These are phyloP conservation scores for Canariomyces notabilis DNA, from an alignment of 2,329 filamentous ascomycete species.

Conservation along the genomic window DNA sequence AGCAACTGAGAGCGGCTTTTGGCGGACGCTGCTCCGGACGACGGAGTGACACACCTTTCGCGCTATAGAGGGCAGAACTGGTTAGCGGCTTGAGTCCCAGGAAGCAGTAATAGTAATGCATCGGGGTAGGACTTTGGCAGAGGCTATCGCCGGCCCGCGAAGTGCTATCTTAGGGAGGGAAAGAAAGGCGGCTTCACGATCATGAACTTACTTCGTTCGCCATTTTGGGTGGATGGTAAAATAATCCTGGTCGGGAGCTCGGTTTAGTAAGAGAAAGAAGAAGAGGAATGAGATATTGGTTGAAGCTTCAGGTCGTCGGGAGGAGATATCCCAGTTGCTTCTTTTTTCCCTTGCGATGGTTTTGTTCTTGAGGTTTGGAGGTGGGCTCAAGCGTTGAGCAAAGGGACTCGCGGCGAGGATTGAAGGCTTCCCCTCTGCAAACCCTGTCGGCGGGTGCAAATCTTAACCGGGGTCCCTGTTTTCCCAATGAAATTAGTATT, in stretches of 20 bases:
- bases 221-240: constrained; percentile 24
- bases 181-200: not conserved
- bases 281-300: constrained; percentile 3
- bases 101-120: not conserved
- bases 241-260: constrained; percentile 7
- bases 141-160: constrained; percentile 7
- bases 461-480: constrained; percentile 20
- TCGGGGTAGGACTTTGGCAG: not conserved
- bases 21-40: not conserved
- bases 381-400: constrained; percentile 23
- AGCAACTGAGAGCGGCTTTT: constrained; percentile 13
- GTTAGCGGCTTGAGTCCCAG: constrained; percentile 23
- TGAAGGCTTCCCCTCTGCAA: constrained; percentile 21
- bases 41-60: constrained; percentile 28
- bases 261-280: constrained; percentile 5
- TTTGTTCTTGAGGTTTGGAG: constrained; percentile 20
- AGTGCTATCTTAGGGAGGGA: constrained; percentile 10
- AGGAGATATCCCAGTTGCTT: constrained; percentile 14
- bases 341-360: constrained; percentile 22
- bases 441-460: constrained; percentile 13
- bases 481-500: constrained; percentile 19
- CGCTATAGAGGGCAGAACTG: constrained; percentile 20
- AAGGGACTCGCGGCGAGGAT: constrained; percentile 22
- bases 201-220: constrained; percentile 29
- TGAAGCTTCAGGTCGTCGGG: constrained; percentile 4